These are phyloP conservation scores for Boletus pseudopeckii DNA, from an alignment of 768 basidiomycete species.

Conservation along the genomic window DNA sequence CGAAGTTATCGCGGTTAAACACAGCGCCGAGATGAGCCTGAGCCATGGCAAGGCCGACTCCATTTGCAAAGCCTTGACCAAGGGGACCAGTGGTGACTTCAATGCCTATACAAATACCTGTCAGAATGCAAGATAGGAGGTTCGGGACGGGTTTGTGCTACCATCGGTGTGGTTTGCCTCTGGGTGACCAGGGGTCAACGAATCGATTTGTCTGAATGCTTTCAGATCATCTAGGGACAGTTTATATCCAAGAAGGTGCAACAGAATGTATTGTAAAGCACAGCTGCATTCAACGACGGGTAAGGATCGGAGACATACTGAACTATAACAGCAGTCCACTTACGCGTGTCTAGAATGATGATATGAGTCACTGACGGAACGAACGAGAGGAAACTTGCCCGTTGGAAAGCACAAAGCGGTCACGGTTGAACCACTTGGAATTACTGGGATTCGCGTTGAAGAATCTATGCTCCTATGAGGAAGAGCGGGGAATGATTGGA, in stretches of 20 bases:
- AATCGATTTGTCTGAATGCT: conserved; percentile 86
- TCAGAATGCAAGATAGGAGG: conserved; percentile 8
- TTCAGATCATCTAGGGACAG: conserved; percentile 91
- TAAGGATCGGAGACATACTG: not conserved
- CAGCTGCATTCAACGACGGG: conserved; percentile 49
- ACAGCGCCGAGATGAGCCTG: conserved; percentile 87
- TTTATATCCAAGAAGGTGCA: conserved; percentile 91
- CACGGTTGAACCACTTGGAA: conserved; percentile 94
- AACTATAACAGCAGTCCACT: conserved; percentile 24
- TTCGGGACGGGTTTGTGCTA: conserved; percentile 13
- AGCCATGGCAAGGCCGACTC: conserved; percentile 90
- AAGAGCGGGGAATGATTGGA: not conserved
- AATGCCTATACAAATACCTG: conserved; percentile 42
- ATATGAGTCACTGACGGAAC: conserved; percentile 9
- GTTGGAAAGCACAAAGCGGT: conserved; percentile 95
- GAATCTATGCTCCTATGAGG: conserved; percentile 47
- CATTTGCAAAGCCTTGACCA: conserved; percentile 92
- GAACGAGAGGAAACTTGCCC: conserved; percentile 48
- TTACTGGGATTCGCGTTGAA: conserved; percentile 85
- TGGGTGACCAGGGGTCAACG: conserved; percentile 91
- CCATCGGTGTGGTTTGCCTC: conserved; percentile 71
- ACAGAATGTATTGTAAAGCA: conserved; percentile 87
- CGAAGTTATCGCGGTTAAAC: conserved; percentile 83
- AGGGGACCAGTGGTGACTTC: conserved; percentile 96
- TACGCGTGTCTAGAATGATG: conserved; percentile 62